phyloP scores from a whole-genome alignment of 176 grass and related monocot species.

The Puya raimondii region DNA sequence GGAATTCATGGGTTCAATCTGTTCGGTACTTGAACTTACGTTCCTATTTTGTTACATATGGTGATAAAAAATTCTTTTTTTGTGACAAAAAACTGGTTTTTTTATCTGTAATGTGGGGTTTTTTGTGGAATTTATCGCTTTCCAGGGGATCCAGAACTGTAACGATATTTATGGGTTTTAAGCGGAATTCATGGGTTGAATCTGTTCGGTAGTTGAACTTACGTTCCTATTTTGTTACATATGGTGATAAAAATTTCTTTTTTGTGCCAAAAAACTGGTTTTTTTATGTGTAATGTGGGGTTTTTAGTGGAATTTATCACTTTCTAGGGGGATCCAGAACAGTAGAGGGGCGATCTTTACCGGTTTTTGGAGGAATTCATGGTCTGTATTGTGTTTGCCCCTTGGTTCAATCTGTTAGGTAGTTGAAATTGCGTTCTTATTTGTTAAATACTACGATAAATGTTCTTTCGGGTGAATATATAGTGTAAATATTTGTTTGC shows the following conservation, averaged over 20 bases:
- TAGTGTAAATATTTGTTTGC: not conserved
- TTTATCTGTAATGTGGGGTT: too few relatives aligned
- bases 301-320: too few relatives aligned
- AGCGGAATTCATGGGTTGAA: not conserved
- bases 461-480: not conserved
- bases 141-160: slow-evolving; percentile 36
- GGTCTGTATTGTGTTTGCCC: not conserved
- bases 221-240: not conserved
- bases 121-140: too few relatives aligned
- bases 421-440: not conserved
- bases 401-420: not conserved
- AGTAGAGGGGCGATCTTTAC: slow-evolving; percentile 49
- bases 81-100: not conserved
- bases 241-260: not conserved
- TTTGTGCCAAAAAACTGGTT: not conserved
- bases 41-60: not conserved
- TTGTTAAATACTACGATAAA: not conserved
- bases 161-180: slow-evolving; percentile 14
- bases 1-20: not conserved
- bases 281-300: too few relatives aligned
- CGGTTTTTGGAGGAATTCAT: not conserved
- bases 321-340: slow-evolving; percentile 21
- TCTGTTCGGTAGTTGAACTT: not conserved
- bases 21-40: not conserved
- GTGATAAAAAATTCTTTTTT: not conserved